These are phyloP conservation scores for Clavaria fumosa DNA, from an alignment of 768 basidiomycete species.

Conservation along the genomic window DNA sequence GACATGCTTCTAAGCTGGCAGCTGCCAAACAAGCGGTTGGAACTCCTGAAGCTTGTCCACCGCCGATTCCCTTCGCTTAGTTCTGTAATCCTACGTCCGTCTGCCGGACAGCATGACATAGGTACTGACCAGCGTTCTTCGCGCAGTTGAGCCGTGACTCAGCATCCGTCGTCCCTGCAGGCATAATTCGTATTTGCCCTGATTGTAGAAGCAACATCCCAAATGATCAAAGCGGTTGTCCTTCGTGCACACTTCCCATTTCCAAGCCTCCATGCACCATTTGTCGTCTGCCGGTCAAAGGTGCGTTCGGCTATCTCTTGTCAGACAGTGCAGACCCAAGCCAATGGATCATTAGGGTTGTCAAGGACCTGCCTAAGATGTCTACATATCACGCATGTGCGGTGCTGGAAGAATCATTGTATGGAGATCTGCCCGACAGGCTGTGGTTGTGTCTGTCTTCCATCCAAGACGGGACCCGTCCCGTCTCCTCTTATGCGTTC, in stretches of 20 bases:
- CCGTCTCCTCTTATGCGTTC: too few relatives aligned
- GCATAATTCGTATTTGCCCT: slow-evolving; percentile 32
- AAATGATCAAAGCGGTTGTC: slow-evolving; percentile 25
- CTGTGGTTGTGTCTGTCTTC: slow-evolving; percentile 47
- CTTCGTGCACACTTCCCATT: slow-evolving; percentile 26
- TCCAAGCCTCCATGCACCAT: slow-evolving; percentile 45
- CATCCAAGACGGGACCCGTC: too few relatives aligned
- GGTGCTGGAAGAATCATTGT: slow-evolving; percentile 41
- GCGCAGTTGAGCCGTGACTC: slow-evolving; percentile 4
- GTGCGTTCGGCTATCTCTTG: slow-evolving; percentile 19
- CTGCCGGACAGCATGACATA: slow-evolving; percentile 19
- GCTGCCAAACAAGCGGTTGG: slow-evolving; percentile 51
- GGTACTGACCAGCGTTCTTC: slow-evolving; percentile 16
- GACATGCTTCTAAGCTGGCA: slow-evolving; percentile 66
- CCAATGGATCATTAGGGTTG: slow-evolving; percentile 28
- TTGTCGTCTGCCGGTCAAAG: slow-evolving; percentile 64
- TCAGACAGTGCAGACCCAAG: not conserved
- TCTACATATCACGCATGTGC: slow-evolving; percentile 48
- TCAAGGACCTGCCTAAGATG: slow-evolving; percentile 47
- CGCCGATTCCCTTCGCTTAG: slow-evolving; percentile 10
- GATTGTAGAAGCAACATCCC: slow-evolving; percentile 24
- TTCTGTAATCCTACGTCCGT: slow-evolving; percentile 9
- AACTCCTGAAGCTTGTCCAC: slow-evolving; percentile 54
- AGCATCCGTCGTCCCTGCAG: slow-evolving; percentile 18
- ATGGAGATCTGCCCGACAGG: slow-evolving; percentile 46